Base-by-base conservation (phyloP, 352 stramenopile species). In the Pythium plurisporium region DNA sequence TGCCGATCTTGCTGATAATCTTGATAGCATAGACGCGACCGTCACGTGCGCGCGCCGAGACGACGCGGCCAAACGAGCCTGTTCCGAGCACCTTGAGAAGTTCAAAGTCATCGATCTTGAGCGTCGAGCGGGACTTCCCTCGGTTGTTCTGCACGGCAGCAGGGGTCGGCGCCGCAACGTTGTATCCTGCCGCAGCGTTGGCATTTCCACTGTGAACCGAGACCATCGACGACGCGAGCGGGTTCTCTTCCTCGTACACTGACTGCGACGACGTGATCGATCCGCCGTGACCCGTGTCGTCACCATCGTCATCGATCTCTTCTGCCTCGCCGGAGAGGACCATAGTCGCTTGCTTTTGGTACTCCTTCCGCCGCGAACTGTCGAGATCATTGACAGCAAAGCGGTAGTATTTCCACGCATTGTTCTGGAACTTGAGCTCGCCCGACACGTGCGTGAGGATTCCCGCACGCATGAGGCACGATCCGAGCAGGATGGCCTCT, bases 1-100 rank as follows among this genome's bases (percentile, higher is more conserved):
- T 91, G 27, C 85, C 85, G 64, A 94, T 93, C 62, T 94, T 94
- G 23, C 73, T 88, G 36, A 94, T 90, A 65, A 94, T 91, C 68
- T 94, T 94, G 69, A 94, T 94, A 22, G 85, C 85, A 45, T 88
- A 94, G 41, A 94, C 71, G 12, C 82, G 76, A 52, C 77, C 74
- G 48, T 92, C 78, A n/a, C 58, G 50, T 2, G 74, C 76, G 10
- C 82, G 78, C 5, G 85, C 85, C 25, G 85, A 94, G 54, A 94
- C 64, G 29, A 94, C 85, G 20, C 85, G 85, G 27, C 85, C 85
- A 62, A 90, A 94, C 19, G 85, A 84, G n/a, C 85, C 85, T 0
- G 82, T 93, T 26, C 85, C 85, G 17, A 95, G 67, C 42, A 95
- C 80, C 56, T 90, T 86, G 41, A 95, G 74, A 47, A 95, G 55